Evolutionary conservation across 2,329 filamentous ascomycete species (phyloP).

Genomic region (Fusarium temperatum): DNA sequence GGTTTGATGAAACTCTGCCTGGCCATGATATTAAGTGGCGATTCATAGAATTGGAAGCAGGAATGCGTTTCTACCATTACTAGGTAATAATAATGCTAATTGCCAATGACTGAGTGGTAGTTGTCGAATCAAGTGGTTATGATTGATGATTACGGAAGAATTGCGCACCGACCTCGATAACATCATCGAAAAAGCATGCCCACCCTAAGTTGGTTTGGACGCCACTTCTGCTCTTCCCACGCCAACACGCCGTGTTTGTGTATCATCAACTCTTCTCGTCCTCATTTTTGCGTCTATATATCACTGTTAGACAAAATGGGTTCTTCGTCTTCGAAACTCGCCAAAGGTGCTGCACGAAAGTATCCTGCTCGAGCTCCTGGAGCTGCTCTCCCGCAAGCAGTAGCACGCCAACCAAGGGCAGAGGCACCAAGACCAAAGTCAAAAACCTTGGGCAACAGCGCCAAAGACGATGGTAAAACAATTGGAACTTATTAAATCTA

Average conservation of each 20-base stretch:
- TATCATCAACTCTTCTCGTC: neutral
- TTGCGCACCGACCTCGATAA: slow-evolving; percentile 33
- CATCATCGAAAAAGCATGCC: slow-evolving; percentile 28
- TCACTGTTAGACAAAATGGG: slow-evolving; percentile 48
- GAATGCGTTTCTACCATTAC: neutral
- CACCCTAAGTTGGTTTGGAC: neutral
- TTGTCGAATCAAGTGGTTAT: neutral
- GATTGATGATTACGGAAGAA: slow-evolving; percentile 34
- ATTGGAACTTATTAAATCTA: neutral
- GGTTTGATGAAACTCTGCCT: neutral
- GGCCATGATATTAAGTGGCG: neutral
- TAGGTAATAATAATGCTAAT: neutral
- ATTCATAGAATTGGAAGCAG: neutral
- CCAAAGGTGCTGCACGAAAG: slow-evolving; percentile 51
- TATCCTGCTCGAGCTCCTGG: slow-evolving; percentile 54
- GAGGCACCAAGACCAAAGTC: slow-evolving; percentile 14
- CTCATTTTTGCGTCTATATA: neutral
- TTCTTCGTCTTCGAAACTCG: slow-evolving; percentile 57
- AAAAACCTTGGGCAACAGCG: slow-evolving; percentile 17
- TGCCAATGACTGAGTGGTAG: neutral
- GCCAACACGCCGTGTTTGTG: neutral
- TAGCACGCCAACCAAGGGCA: slow-evolving; percentile 27
- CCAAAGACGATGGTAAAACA: slow-evolving; percentile 35
- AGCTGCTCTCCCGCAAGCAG: slow-evolving; percentile 30
- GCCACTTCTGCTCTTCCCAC: slow-evolving; percentile 3